These are phyloP conservation scores for Trichophyton simii DNA, from an alignment of 2,329 filamentous ascomycete species.

Conservation along the genomic window DNA sequence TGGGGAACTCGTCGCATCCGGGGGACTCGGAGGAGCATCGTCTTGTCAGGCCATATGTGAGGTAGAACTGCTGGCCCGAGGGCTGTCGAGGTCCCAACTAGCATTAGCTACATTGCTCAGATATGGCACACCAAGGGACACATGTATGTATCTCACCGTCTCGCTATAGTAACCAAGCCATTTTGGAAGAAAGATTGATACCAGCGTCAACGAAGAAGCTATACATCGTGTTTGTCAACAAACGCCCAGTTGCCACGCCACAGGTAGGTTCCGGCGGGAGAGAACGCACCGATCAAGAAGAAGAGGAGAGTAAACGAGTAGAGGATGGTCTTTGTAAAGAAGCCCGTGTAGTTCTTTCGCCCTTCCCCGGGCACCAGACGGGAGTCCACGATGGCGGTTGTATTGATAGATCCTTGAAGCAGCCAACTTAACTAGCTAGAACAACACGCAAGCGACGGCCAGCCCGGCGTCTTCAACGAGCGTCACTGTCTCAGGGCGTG, in stretches of 20 bases:
- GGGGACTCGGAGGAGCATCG: conserved; percentile 61
- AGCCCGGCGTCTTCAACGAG: not conserved
- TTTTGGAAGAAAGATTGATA: conserved; percentile 35
- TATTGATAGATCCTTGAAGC: not conserved
- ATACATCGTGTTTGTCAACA: conserved; percentile 1
- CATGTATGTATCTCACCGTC: conserved; percentile 22
- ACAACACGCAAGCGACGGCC: no score
- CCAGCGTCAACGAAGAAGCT: conserved; percentile 36
- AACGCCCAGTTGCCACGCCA: not conserved
- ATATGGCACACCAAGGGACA: not conserved
- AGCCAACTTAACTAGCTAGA: not conserved
- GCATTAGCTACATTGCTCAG: not conserved
- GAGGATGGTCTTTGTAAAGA: conserved; percentile 38
- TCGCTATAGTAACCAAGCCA: conserved; percentile 38
- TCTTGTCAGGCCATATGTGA: conserved; percentile 66
- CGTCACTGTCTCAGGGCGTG: not conserved
- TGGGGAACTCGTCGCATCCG: conserved; percentile 48
- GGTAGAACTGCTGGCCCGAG: conserved; percentile 38
- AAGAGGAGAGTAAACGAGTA: conserved; percentile 33
- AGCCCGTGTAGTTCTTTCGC: conserved; percentile 36
- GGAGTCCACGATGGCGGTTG: conserved; percentile 27
- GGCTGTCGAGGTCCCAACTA: conserved; percentile 15
- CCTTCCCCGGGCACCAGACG: conserved; percentile 31
- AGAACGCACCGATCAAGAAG: conserved; percentile 32
- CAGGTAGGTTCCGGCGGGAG: not conserved